A percentile compares a stretch with the other conserved stretches of the same genome.
Evolutionary conservation across 176 grass and related monocot species (phyloP).

Genomic region (Aegilops sharonensis): DNA sequence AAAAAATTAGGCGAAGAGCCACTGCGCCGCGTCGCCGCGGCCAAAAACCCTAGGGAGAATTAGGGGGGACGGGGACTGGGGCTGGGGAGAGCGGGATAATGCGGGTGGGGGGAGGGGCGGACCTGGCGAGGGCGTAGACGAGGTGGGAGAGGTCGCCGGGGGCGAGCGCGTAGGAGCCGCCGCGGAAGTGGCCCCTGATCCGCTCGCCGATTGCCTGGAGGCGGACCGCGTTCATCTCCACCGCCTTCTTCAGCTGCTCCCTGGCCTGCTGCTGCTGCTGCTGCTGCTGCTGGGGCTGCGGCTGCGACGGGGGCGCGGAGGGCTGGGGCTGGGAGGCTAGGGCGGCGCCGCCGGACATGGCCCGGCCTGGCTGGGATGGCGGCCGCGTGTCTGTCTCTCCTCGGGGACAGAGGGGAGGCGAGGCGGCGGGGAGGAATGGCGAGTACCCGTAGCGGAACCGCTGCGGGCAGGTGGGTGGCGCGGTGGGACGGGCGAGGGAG

Average conservation of each 20-base stretch:
- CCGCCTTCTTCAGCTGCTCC: constrained; percentile 28
- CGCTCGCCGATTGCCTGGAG: constrained; percentile 37
- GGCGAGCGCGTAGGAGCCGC: not conserved
- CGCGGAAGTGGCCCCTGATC: constrained; percentile 20
- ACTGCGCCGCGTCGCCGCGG: not conserved
- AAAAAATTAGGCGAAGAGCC: not conserved
- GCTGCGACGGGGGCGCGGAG: not conserved
- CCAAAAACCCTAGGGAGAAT: constrained; percentile 34
- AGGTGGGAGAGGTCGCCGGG: constrained; percentile 29
- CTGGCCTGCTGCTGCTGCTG: not conserved
- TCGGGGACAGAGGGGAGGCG: too few relatives aligned
- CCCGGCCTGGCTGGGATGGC: not conserved
- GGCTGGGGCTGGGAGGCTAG: not conserved
- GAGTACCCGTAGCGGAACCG: not conserved
- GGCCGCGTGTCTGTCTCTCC: not conserved
- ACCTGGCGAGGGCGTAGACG: constrained; percentile 46
- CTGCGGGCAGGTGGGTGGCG: not conserved
- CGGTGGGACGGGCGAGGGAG: not conserved
- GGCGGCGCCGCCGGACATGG: constrained; percentile 8
- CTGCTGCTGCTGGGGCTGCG: not conserved
- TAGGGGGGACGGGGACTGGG: not conserved
- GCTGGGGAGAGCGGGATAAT: not conserved
- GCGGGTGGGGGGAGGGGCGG: not conserved
- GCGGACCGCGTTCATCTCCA: constrained; percentile 14
- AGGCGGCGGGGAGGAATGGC: not conserved